Conservation (phyloP, 73 alveolate genomes). For the Tetrahymena borealis region DNA sequence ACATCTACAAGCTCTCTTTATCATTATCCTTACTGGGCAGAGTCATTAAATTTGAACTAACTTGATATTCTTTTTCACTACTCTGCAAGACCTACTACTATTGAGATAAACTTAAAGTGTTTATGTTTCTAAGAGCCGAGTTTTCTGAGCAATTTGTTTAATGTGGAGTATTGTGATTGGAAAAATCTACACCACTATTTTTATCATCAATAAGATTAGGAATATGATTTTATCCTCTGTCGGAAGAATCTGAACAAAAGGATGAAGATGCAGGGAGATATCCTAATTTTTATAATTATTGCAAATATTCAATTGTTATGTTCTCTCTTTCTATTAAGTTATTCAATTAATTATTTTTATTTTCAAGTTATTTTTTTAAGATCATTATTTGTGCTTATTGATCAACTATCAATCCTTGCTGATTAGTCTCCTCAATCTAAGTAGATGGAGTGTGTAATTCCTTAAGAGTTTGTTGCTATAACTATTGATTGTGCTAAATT, state of each 20-base stretch:
- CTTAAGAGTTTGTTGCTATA: background rate
- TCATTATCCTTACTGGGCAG: background rate
- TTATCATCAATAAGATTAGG: background rate
- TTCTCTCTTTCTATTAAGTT: background rate
- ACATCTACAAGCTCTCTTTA: background rate
- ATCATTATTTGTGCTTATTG: background rate
- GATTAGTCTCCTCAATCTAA: background rate
- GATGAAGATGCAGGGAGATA: background rate
- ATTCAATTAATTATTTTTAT: background rate
- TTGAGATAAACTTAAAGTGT: background rate
- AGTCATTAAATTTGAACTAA: background rate
- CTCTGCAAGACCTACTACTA: background rate
- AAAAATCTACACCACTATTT: background rate
- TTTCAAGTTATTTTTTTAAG: background rate
- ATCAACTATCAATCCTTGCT: background rate
- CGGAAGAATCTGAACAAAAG: background rate
- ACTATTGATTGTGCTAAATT: background rate
- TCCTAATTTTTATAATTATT: background rate
- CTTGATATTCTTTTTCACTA: background rate
- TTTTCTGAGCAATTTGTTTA: background rate
- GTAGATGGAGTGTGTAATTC: background rate
- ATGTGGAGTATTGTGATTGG: background rate
- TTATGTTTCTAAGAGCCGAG: background rate
- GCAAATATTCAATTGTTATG: background rate
- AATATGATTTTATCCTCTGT: background rate